A percentile compares a stretch with the other conserved stretches of the same genome.
Conservation (phyloP, 139 green algal genomes). For the Chlamydomonas asymmetrica region DNA sequence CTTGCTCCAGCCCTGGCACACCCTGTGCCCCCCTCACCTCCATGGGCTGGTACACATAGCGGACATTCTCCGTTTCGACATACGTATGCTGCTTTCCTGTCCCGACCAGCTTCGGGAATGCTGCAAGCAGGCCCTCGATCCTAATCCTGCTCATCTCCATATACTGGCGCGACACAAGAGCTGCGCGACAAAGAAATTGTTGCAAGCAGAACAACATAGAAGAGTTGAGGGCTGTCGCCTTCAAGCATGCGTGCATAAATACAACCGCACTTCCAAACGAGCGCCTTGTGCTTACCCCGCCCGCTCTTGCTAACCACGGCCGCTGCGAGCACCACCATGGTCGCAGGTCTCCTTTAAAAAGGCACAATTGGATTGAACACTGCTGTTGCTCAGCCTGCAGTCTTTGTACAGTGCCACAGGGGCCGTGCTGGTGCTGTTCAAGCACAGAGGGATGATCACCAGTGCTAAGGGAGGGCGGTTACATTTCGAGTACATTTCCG, state of each 20-base stretch:
- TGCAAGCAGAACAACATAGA: neutral
- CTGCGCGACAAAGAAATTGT: constrained; percentile 59
- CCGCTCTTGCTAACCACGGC: too few species aligned
- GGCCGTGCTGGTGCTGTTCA: too few species aligned
- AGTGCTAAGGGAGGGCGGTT: too few species aligned
- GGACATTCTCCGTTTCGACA: constrained; percentile 98
- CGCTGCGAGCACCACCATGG: too few species aligned
- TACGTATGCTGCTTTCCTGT: constrained; percentile 98
- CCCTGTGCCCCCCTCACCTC: constrained; percentile 77
- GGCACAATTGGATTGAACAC: too few species aligned
- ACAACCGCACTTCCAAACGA: neutral
- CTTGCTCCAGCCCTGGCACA: neutral
- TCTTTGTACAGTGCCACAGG: too few species aligned
- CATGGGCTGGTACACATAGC: constrained; percentile 99
- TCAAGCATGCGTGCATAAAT: neutral
- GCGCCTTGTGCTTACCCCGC: neutral
- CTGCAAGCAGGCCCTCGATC: constrained; percentile 97
- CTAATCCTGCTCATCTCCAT: constrained; percentile 97
- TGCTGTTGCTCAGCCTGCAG: too few species aligned
- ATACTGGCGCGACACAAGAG: constrained; percentile 96
- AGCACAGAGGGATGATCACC: too few species aligned
- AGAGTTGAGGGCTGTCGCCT: neutral
- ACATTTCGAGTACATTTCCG: too few species aligned
- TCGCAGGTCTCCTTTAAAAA: too few species aligned
- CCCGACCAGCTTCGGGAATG: constrained; percentile 97